phyloP scores from a whole-genome alignment of 305 asterid genomes.

The Rubia peregrina region DNA sequence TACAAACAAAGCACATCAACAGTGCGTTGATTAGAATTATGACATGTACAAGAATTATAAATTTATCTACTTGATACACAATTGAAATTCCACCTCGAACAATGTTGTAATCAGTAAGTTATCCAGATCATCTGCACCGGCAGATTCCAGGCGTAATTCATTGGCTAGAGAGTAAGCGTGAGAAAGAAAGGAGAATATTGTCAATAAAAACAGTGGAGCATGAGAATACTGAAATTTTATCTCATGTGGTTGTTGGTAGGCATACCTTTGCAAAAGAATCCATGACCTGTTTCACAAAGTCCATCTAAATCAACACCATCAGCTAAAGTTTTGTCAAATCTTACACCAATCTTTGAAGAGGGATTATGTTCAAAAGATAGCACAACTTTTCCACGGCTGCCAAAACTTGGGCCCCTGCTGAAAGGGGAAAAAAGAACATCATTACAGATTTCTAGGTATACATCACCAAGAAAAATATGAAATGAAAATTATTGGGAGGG shows the following conservation, averaged over 20 bases:
- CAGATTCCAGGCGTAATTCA: conserved; percentile 62
- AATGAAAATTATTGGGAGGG: neutral
- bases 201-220: neutral
- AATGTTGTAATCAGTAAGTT: conserved; percentile 52
- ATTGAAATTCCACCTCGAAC: conserved; percentile 60
- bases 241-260: conserved; percentile 10
- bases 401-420: conserved; percentile 69
- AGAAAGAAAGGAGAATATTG: conserved; percentile 14
- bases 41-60: conserved; percentile 12
- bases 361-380: conserved; percentile 72
- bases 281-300: conserved; percentile 64
- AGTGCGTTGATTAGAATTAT: conserved; percentile 18
- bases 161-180: conserved; percentile 29
- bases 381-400: conserved; percentile 71
- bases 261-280: conserved; percentile 83
- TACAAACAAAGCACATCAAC: conserved; percentile 24
- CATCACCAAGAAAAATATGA: neutral
- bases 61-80: conserved; percentile 13
- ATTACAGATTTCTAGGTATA: neutral
- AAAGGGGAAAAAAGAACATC: neutral
- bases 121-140: conserved; percentile 65
- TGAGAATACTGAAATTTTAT: neutral
- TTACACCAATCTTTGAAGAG: conserved; percentile 65
- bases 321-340: conserved; percentile 61
- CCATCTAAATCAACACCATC: conserved; percentile 90